Base-by-base conservation (phyloP, 2,329 filamentous ascomycete species). In the Neoscytalidium dimidiatum region DNA sequence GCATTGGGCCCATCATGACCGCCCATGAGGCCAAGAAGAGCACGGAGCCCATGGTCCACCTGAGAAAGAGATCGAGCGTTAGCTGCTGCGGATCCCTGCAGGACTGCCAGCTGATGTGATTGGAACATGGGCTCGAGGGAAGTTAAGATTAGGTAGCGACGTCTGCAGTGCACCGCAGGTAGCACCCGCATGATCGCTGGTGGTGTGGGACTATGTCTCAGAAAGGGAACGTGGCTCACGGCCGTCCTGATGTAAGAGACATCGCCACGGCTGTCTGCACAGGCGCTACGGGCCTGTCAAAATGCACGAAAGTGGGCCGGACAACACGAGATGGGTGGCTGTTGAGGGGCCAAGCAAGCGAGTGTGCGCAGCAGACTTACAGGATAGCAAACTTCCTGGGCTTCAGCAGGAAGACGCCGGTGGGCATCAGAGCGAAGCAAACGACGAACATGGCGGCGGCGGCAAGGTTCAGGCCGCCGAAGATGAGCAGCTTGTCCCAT, bases 341-440 rank as follows among this genome's bases (percentile, higher is more conserved):
- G 57, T 43, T 61, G 58, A 31, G 46, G 58, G 23, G 17, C 5
- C 11, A 17, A 49, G 23, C 11, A 11, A n/a, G 23, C 19, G 51
- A 49, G 17, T 49, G 46, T 49, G 26, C 7, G 23, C 62, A 56
- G 58, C 70, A 69, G 68, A 94, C 94, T 91, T 88, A 98, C 95
- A 98, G 79, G 69, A 96, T 93, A 64, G 94, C 94, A 83, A 99
- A 97, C 84, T 98, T 99, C 80, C 91, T 88, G 71, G 94, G 94
- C 76, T 86, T 89, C 69, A 92, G 79, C 70, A 91, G 86, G 70
- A 97, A 85, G 67, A 94, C 85, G 63, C 73, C 73, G 29, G 77
- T 79, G 66, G 94, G 94, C 81, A 96, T 94, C 65, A 98, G 84
- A 71, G 90, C 90, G 82, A 98, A 96, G 83, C 92, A 94, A 72